phyloP scores from a whole-genome alignment of 2,329 filamentous ascomycete species.

The Alternaria arbusti region DNA sequence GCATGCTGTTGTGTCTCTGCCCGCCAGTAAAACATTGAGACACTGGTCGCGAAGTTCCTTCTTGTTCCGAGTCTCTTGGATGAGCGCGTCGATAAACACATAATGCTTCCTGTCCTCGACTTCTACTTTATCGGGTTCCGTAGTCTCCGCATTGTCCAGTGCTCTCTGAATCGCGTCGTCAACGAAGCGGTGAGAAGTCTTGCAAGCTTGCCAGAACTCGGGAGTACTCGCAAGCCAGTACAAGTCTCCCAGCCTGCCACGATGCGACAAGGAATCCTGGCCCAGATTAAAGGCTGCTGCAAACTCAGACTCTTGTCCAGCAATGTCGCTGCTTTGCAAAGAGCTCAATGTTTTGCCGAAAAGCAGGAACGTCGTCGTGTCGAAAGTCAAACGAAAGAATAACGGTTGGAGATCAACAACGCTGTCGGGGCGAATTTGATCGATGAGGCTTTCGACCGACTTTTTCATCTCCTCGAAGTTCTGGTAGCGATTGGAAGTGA shows the following conservation, averaged over 20 bases:
- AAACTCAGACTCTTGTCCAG: conserved; percentile 23
- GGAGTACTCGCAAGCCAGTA: conserved; percentile 38
- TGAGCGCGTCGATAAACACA: conserved; percentile 86
- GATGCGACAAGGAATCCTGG: conserved; percentile 19
- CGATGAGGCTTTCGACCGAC: conserved; percentile 23
- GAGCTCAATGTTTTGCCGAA: conserved; percentile 42
- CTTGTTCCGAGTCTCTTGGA: conserved; percentile 70
- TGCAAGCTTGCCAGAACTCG: conserved; percentile 19
- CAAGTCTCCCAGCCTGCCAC: conserved; percentile 29
- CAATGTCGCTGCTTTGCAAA: conserved; percentile 16
- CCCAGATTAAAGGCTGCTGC: conserved; percentile 26
- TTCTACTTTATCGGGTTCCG: conserved; percentile 14
- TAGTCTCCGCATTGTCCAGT: conserved; percentile 21
- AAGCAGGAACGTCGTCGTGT: conserved; percentile 45
- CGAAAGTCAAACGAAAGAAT: conserved; percentile 49
- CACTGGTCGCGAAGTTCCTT: conserved; percentile 81
- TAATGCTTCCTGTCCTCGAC: conserved; percentile 52
- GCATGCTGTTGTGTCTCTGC: conserved; percentile 84
- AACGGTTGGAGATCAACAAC: conserved; percentile 45
- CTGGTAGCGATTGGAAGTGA: conserved; percentile 40
- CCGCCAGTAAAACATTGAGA: conserved; percentile 80
- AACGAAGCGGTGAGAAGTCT: conserved; percentile 12
- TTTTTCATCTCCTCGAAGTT: conserved; percentile 39
- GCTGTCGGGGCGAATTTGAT: conserved; percentile 17
- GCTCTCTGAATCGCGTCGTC: conserved; percentile 28